Conservation (phyloP, 2,329 filamentous ascomycete genomes). For the Myrmaecium sp. region DNA sequence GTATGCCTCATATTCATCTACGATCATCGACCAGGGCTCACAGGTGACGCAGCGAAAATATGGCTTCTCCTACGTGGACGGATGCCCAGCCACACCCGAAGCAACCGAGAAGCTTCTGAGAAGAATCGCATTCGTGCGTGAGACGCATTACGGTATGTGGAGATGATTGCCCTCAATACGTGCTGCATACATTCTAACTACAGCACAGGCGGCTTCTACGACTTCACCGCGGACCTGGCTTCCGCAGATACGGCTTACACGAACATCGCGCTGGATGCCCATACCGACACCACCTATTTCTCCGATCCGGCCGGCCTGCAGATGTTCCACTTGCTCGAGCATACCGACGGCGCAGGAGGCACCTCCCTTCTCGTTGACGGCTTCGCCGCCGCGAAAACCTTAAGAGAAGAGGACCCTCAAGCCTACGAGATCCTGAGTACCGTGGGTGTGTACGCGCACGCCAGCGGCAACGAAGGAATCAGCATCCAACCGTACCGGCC, state of each 20-base stretch:
- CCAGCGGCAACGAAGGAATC: slow-evolving; percentile 73
- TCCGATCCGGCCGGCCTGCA: slow-evolving; percentile 82
- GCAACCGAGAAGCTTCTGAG: slow-evolving; percentile 60
- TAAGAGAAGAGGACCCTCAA: slow-evolving; percentile 36
- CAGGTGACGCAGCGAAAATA: slow-evolving; percentile 42
- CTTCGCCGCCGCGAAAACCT: slow-evolving; percentile 49
- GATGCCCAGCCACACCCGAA: slow-evolving; percentile 50
- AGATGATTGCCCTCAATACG: neutral
- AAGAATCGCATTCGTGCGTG: slow-evolving; percentile 69
- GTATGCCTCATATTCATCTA: slow-evolving; percentile 23
- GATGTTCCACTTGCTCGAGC: slow-evolving; percentile 79
- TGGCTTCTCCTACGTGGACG: slow-evolving; percentile 64
- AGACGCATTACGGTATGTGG: slow-evolving; percentile 73
- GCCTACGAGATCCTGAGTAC: slow-evolving; percentile 42
- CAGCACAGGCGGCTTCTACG: slow-evolving; percentile 48
- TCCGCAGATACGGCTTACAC: slow-evolving; percentile 89
- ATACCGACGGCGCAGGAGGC: slow-evolving; percentile 54
- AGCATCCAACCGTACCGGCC: slow-evolving; percentile 55
- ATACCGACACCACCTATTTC: slow-evolving; percentile 95
- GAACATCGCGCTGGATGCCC: slow-evolving; percentile 60
- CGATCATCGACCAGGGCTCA: slow-evolving; percentile 4
- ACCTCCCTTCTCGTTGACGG: slow-evolving; percentile 73
- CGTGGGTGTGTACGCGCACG: slow-evolving; percentile 55
- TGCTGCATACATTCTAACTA: neutral
- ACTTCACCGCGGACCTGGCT: slow-evolving; percentile 78